phyloP scores from a whole-genome alignment of 306 rosid genomes.

The Geum urbanum region DNA sequence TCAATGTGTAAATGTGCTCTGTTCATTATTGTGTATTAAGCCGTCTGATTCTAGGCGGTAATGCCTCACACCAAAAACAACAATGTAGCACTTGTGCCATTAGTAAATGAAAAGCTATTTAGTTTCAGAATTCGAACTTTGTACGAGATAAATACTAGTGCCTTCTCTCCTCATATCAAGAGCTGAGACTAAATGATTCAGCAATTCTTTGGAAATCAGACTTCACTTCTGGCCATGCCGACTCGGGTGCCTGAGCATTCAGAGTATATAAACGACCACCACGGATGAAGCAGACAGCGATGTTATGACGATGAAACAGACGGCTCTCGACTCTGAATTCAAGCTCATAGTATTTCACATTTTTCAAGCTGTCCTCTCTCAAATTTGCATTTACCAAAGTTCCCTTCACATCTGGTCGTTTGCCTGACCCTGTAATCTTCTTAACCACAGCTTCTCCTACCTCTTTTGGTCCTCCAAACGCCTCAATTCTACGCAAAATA shows the following conservation, averaged over 20 bases:
- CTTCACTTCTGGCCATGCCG: constrained; percentile 57
- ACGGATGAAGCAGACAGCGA: constrained; percentile 63
- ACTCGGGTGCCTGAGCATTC: constrained; percentile 91
- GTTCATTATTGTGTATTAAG: constrained; percentile 14
- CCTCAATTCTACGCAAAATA: constrained; percentile 53
- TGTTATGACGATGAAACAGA: constrained; percentile 56
- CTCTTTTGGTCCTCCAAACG: constrained; percentile 80
- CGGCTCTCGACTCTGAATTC: constrained; percentile 81
- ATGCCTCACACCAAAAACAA: constrained; percentile 1
- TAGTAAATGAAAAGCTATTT: background rate
- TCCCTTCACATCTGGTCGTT: constrained; percentile 55
- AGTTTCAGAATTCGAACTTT: background rate
- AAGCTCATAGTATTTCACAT: constrained; percentile 56
- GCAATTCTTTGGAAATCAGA: constrained; percentile 57
- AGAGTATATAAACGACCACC: constrained; percentile 64
- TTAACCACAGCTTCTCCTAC: constrained; percentile 75
- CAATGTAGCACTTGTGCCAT: constrained; percentile 2
- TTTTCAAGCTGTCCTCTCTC: constrained; percentile 50
- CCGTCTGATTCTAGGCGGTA: background rate
- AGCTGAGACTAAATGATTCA: constrained; percentile 54
- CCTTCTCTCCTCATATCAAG: constrained; percentile 22
- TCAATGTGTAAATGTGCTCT: constrained; percentile 7
- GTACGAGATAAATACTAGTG: background rate
- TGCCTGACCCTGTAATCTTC: constrained; percentile 57
- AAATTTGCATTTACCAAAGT: constrained; percentile 51